Percentiles rank a stretch among this genome's conserved stretches.
phyloP scores from a whole-genome alignment of 2,329 filamentous ascomycete genomes.

The Stagonosporopsis chrysanthemi region DNA sequence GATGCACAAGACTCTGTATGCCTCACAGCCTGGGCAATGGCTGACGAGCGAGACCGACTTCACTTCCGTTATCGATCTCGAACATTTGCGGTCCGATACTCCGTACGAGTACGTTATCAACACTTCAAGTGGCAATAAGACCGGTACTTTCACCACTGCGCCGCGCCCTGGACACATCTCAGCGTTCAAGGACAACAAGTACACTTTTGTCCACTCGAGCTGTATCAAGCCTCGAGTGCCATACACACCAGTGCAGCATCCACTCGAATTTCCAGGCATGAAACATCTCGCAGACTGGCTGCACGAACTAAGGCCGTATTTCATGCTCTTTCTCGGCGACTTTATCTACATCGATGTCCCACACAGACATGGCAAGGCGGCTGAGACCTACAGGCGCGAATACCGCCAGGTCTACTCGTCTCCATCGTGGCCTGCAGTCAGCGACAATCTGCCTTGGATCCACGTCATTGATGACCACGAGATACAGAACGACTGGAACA shows the following conservation, averaged over 20 bases:
- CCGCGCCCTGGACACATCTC: conserved; percentile 72
- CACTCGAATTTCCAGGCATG: conserved; percentile 82
- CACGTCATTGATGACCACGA: conserved; percentile 98
- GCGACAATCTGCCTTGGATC: conserved; percentile 89
- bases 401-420: conserved; percentile 97
- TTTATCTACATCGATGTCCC: conserved; percentile 95
- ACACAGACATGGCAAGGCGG: conserved; percentile 73
- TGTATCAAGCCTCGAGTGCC: conserved; percentile 93
- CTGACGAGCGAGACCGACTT: conserved; percentile 83
- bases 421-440: conserved; percentile 83
- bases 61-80: conserved; percentile 74
- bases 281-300: conserved; percentile 77
- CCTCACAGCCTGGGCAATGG: conserved; percentile 50
- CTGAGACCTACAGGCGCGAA: conserved; percentile 83
- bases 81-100: conserved; percentile 72
- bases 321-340: conserved; percentile 78
- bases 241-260: conserved; percentile 83
- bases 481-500: conserved; percentile 91
- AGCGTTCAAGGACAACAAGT: conserved; percentile 67
- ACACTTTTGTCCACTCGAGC: conserved; percentile 90
- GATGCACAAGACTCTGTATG: conserved; percentile 40
- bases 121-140: conserved; percentile 77
- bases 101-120: conserved; percentile 79
- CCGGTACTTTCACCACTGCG: conserved; percentile 80
- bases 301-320: conserved; percentile 74